These are phyloP conservation scores for Diversispora epigaea DNA, from an alignment of 192 early-diverging fungal species.

Conservation along the genomic window DNA sequence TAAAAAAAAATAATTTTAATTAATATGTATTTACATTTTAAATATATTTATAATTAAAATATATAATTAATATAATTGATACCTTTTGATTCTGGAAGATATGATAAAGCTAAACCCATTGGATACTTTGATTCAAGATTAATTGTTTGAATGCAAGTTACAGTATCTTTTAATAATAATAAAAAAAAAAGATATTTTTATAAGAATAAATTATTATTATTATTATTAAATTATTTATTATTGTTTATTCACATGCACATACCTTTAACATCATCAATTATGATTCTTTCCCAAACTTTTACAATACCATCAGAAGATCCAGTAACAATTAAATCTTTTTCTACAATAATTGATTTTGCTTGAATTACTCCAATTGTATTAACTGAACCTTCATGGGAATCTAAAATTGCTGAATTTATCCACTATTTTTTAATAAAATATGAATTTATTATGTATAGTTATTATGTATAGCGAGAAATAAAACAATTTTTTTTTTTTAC, in stretches of 20 bases:
- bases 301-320: constrained; percentile 73
- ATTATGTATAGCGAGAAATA: not conserved
- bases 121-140: constrained; percentile 65
- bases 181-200: not conserved
- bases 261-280: constrained; percentile 41
- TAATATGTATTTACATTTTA: too few species aligned
- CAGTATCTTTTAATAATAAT: constrained; percentile 37
- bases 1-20: too few species aligned
- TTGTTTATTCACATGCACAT: not conserved
- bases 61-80: constrained; percentile 1
- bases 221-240: not conserved
- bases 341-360: constrained; percentile 42
- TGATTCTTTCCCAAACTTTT: constrained; percentile 62
- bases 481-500: constrained; percentile 13
- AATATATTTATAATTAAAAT: too few species aligned
- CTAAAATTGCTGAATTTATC: constrained; percentile 65
- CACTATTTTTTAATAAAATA: constrained; percentile 41
- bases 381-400: constrained; percentile 65
- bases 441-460: not conserved
- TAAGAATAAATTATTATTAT: not conserved
- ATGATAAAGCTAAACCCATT: constrained; percentile 64
- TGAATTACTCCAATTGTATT: constrained; percentile 63
- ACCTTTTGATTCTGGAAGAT: constrained; percentile 63
- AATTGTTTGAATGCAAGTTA: constrained; percentile 68
- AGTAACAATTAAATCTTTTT: constrained; percentile 59